Base-by-base conservation (phyloP, 768 basidiomycete species). In the button mushroom (Agaricus bisporus) region DNA sequence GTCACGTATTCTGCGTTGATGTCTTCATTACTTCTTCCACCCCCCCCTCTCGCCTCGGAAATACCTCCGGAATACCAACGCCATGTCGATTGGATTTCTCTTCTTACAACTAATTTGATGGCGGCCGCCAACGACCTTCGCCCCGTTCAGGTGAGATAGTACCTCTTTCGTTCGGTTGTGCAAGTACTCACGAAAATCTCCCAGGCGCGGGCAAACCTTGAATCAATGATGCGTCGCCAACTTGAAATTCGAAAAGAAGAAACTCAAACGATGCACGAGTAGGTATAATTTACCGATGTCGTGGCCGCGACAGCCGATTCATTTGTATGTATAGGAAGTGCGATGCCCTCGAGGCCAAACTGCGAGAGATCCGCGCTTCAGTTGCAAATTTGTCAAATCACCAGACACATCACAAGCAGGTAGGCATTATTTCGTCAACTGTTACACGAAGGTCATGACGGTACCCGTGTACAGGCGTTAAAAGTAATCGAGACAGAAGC, bases 61-160 rank as follows among this genome's bases (percentile, higher is more conserved):
- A 71, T 73, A 52, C 63, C 75, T 17, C 84, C 87, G 25, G 83
- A 88, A 56, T 93, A 89, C 88, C 78, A 82, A 49, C 72, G 80
- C 47, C 81, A 86, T 51, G 74, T 88, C 1, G 87, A 91, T 63
- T 91, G 91, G 87, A 86, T 94, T 49, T 82, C 78, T 10, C 73
- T 88, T 1, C 78, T 92, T 49, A 82, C 82, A 6, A 87, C 91
- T 66, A 95, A 95, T 65, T 77, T 95, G 53, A 90, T 94, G 82
- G 88, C 86, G 12, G 88, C 89, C 15, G 89, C 88, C 36, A 95
- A 95, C 62, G 91, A 93, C 61, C 69, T 95, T 48, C 81, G 93
- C 22, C 92, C 91, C 0, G 87, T 93, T 4, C 92, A 95, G 78
- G 91, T 85, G 43, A n/a, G 15, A 22, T 25, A 47, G 36, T 45